Evolutionary conservation across 1,139 yeast species (phyloP).

Genomic region (Candida albicans): DNA sequence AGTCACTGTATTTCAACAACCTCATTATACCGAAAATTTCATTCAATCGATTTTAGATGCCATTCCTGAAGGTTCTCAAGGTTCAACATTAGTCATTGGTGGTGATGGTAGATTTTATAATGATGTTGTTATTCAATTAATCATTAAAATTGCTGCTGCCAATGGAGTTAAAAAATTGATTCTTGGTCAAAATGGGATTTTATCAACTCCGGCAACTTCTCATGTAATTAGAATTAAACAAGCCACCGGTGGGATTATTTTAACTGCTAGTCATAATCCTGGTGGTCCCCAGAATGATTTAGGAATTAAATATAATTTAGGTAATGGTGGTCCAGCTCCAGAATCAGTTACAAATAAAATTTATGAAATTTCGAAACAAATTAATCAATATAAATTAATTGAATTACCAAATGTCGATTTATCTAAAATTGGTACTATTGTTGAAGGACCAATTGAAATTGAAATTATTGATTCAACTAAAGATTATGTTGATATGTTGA

Average conservation of each 20-base stretch:
- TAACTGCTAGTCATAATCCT: constrained; percentile 98
- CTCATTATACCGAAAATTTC: constrained; percentile 88
- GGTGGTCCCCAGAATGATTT: constrained; percentile 93
- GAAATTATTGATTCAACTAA: constrained; percentile 82
- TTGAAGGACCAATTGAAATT: constrained; percentile 57
- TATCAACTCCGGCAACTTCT: constrained; percentile 96
- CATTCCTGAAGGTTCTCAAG: constrained; percentile 84
- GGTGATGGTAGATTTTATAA: constrained; percentile 97
- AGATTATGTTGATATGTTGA: constrained; percentile 77
- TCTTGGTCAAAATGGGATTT: constrained; percentile 82
- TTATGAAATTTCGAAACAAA: constrained; percentile 62
- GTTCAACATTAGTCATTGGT: constrained; percentile 82
- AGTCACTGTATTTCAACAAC: constrained; percentile 78
- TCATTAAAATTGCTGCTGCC: constrained; percentile 83
- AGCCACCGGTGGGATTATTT: constrained; percentile 92
- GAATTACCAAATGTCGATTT: constrained; percentile 65
- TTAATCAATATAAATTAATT: constrained; percentile 59
- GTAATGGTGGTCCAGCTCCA: constrained; percentile 99
- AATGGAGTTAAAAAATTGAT: constrained; percentile 85
- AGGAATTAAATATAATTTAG: constrained; percentile 93
- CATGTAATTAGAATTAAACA: constrained; percentile 76
- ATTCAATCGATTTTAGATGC: constrained; percentile 82
- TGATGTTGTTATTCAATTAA: constrained; percentile 75
- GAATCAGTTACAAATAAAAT: constrained; percentile 89
- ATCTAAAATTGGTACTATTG: constrained; percentile 51